phyloP scores from a whole-genome alignment of 768 basidiomycete species.

The Hydnomerulius pinastri region DNA sequence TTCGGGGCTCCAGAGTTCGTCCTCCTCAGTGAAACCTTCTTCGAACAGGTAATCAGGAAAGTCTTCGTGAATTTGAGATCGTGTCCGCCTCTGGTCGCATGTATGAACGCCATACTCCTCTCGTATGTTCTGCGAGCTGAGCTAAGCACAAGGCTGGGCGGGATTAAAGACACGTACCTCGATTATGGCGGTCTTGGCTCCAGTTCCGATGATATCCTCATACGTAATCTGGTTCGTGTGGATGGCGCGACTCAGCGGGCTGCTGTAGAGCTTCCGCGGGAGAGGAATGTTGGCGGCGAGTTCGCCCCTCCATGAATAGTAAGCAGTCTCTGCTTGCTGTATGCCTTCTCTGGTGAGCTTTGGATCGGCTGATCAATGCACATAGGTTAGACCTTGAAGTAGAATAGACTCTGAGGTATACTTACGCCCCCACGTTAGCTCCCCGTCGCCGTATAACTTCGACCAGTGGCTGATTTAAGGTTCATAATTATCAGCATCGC shows the following conservation, averaged over 20 bases:
- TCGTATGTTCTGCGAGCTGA: slow-evolving; percentile 52
- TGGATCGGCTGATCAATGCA: slow-evolving; percentile 39
- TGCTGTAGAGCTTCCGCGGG: slow-evolving; percentile 59
- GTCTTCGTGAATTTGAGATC: slow-evolving; percentile 45
- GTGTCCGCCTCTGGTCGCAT: slow-evolving; percentile 62
- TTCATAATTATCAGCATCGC: background rate
- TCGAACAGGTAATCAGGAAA: slow-evolving; percentile 60
- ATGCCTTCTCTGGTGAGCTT: slow-evolving; percentile 60
- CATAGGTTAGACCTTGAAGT: background rate
- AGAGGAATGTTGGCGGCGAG: slow-evolving; percentile 41
- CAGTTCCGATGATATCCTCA: slow-evolving; percentile 36
- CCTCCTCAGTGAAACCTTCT: slow-evolving; percentile 59
- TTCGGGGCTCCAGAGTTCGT: slow-evolving; percentile 58
- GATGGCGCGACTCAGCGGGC: slow-evolving; percentile 64
- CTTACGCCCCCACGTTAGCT: slow-evolving; percentile 75
- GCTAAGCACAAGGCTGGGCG: background rate
- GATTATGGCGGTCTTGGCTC: slow-evolving; percentile 43
- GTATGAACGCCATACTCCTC: slow-evolving; percentile 71
- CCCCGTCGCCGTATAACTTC: slow-evolving; percentile 61
- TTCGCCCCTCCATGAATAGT: slow-evolving; percentile 51
- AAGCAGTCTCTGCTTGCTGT: slow-evolving; percentile 53
- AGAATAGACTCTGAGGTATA: slow-evolving; percentile 13
- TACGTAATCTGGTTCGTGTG: slow-evolving; percentile 59
- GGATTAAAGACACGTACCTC: slow-evolving; percentile 46
- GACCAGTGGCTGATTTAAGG: slow-evolving; percentile 57